Evolutionary conservation across 148 eudicot species (phyloP), one percentile per base, ranked within the genome.

Genomic region (Polygonum aviculare): DNA sequence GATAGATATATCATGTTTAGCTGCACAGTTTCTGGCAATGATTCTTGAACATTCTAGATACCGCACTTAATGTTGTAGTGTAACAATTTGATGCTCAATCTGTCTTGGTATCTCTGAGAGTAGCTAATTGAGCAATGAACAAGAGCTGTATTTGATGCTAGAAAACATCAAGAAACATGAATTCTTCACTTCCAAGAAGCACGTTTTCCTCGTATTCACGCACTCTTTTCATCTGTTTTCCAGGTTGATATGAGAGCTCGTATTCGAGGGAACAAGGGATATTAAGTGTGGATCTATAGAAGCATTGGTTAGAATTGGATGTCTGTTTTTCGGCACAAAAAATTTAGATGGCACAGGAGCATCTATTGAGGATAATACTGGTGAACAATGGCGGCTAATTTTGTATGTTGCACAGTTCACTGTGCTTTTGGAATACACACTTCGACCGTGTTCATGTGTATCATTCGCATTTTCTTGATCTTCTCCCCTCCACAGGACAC

Each of bases 211-310:
- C n/a, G 1, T 49, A 21, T 51, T 65, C 52, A 41, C 26, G 44
- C 44, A 44, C 6, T 1, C 11, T 21, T 39, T 44, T 41, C 36
- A 8, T 15, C 22, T 81, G 35, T 54, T 60, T 12, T 50, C 74
- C 87, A 93, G 97, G 90, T 93, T 84, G 97, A 93, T 83, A 93
- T 93, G 96, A 87, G 97, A 83, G 95, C 95, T 80, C 87, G 93
- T 69, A 93, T 93, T 69, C 95, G 93, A 39, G 97, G 93, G 79
- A 93, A 93, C 81, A 90, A 90, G 77, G 97, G 97, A 72, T 93
- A 93, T 80, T 93, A 75, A 77, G 11, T 41, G 69, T 18, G 54
- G 14, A 65, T 65, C 31, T 26, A 26, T 26, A 26, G 71, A 54
- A 54, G 59, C 21, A 7, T 54, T 5, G 59, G 16, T 54, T 15